Percentiles rank a stretch among this genome's conserved stretches.
Evolutionary conservation across 768 basidiomycete genomes (phyloP).

Genomic region (Lentinula detonsa): DNA sequence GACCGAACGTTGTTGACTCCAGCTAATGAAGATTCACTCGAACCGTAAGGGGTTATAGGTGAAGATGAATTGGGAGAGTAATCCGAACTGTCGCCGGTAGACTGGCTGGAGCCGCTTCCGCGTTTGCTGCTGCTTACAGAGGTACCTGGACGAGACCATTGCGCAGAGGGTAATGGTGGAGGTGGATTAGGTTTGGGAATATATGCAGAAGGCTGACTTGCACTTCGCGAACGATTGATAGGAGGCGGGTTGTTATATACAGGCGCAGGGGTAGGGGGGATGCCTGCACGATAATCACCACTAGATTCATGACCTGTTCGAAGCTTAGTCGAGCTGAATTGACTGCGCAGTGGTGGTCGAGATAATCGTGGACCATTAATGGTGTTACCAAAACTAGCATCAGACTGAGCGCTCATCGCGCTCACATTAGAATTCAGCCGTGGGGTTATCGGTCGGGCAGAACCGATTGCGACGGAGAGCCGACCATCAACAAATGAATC

Average conservation of each 20-base stretch:
- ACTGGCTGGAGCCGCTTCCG: slow-evolving; percentile 81
- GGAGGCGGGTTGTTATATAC: slow-evolving; percentile 20
- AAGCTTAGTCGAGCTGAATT: slow-evolving; percentile 65
- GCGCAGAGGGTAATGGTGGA: slow-evolving; percentile 43
- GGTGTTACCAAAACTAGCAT: slow-evolving; percentile 32
- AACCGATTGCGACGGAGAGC: slow-evolving; percentile 18
- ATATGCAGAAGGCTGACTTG: slow-evolving; percentile 75
- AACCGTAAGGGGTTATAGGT: slow-evolving; percentile 89
- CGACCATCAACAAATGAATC: slow-evolving; percentile 61
- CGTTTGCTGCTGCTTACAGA: slow-evolving; percentile 44
- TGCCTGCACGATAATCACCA: slow-evolving; percentile 27
- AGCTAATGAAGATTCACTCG: slow-evolving; percentile 74
- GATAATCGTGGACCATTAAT: slow-evolving; percentile 21
- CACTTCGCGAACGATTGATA: slow-evolving; percentile 60
- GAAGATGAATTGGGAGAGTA: slow-evolving; percentile 82
- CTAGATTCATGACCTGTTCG: slow-evolving; percentile 44
- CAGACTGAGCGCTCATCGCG: slow-evolving; percentile 35
- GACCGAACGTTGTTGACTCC: slow-evolving; percentile 26
- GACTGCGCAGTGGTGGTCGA: slow-evolving; percentile 49
- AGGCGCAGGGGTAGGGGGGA: slow-evolving; percentile 20
- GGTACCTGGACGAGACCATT: slow-evolving; percentile 43
- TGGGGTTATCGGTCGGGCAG: slow-evolving; percentile 35
- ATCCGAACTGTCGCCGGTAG: slow-evolving; percentile 75
- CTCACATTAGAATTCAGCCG: slow-evolving; percentile 39
- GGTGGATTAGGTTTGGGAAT: slow-evolving; percentile 47